Evolutionary conservation across 2,329 filamentous ascomycete genomes (phyloP).

Genomic region (Aspergillus sergii): DNA sequence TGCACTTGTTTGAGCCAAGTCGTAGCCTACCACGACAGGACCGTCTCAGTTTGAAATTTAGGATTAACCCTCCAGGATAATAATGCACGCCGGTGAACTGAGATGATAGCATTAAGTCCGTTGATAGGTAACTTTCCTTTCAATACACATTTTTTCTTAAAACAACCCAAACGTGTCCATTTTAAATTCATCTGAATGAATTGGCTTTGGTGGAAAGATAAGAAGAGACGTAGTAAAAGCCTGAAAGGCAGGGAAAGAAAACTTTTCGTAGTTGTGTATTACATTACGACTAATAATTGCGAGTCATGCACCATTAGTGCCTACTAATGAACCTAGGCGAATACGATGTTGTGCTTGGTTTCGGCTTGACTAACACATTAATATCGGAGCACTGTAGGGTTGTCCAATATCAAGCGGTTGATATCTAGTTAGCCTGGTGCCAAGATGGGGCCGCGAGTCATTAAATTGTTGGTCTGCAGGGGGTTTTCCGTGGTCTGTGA

Average conservation of each 20-base stretch:
- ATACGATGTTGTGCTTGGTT: not conserved
- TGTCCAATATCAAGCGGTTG: not conserved
- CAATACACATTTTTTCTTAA: not conserved
- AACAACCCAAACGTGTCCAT: not conserved
- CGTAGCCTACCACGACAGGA: not conserved
- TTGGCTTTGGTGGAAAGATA: not conserved
- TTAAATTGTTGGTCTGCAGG: not conserved
- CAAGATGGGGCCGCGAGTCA: not conserved
- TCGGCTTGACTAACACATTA: not conserved
- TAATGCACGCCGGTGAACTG: not conserved
- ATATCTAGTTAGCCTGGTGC: not conserved
- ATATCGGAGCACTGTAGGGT: not conserved
- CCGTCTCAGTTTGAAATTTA: not conserved
- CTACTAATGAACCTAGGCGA: not conserved
- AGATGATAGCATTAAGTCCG: not conserved
- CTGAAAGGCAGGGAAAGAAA: no score
- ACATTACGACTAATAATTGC: not conserved
- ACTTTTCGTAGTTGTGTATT: no score
- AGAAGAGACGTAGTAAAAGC: not conserved
- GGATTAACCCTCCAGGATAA: no score
- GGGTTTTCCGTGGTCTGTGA: no score
- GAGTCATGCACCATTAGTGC: not conserved
- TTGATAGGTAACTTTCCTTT: not conserved
- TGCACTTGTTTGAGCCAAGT: not conserved
- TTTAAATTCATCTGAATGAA: not conserved